phyloP scores from a whole-genome alignment of 2,329 filamentous ascomycete species.

The Sporothrix globosa region DNA sequence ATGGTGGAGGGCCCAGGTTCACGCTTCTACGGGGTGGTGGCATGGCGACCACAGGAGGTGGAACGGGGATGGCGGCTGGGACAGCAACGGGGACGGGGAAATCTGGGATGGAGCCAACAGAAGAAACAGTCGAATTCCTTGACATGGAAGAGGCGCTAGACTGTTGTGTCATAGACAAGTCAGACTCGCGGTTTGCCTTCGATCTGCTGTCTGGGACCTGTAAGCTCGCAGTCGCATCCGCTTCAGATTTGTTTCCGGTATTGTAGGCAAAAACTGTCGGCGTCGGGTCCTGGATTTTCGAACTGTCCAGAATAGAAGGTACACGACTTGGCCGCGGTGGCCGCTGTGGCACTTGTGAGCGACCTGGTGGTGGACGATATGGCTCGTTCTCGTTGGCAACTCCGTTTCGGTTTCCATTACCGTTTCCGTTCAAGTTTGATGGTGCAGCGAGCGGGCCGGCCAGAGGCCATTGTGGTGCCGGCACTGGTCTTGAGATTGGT shows the following conservation, averaged over 20 bases:
- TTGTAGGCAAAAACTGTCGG: constrained; percentile 52
- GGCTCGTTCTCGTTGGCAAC: constrained; percentile 43
- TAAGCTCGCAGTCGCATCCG: not conserved
- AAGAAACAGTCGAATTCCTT: constrained; percentile 57
- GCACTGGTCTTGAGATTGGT: constrained; percentile 57
- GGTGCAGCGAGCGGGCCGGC: constrained; percentile 44
- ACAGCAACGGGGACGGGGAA: constrained; percentile 53
- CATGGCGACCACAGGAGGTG: constrained; percentile 35
- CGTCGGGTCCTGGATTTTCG: constrained; percentile 59
- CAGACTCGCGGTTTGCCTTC: constrained; percentile 45
- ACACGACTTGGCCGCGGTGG: constrained; percentile 64
- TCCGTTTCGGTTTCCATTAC: constrained; percentile 31
- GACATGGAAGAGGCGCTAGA: constrained; percentile 49
- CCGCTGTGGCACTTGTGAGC: constrained; percentile 58
- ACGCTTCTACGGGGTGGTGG: constrained; percentile 51
- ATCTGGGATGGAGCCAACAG: constrained; percentile 62
- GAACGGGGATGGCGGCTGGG: constrained; percentile 36
- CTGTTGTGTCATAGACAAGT: constrained; percentile 50
- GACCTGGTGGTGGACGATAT: constrained; percentile 57
- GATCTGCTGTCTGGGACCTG: constrained; percentile 40
- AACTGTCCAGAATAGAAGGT: constrained; percentile 61
- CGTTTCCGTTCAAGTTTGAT: constrained; percentile 40
- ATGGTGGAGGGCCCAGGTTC: constrained; percentile 63
- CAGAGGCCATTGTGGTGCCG: constrained; percentile 59
- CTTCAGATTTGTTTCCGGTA: not conserved